Conservation (phyloP, 345 rosid genomes). For the Salix exigua region DNA sequence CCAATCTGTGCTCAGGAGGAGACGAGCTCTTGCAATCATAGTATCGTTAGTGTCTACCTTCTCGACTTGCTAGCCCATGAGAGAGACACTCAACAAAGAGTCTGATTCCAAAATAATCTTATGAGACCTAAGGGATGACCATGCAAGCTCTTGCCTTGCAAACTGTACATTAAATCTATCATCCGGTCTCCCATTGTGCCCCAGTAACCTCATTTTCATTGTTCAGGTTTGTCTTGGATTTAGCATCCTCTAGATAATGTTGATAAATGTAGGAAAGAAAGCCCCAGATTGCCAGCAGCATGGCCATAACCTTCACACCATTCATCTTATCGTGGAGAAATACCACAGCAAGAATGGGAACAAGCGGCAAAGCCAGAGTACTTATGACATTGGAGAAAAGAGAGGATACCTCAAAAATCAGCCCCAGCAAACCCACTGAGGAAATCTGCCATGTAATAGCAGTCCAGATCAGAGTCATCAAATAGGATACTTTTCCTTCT, state of each 20-base stretch:
- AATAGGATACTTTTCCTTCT: conserved; percentile 35
- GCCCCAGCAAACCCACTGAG: conserved; percentile 41
- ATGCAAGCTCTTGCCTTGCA: too few relatives aligned
- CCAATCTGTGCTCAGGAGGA: too few relatives aligned
- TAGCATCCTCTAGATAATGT: conserved; percentile 36
- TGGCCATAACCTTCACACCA: conserved; percentile 48
- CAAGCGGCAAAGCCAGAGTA: conserved; percentile 40
- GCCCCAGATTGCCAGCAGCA: conserved; percentile 54
- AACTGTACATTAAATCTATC: not conserved
- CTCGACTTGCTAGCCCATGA: too few relatives aligned
- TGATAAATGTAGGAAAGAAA: conserved; percentile 49
- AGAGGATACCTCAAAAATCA: conserved; percentile 48
- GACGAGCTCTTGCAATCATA: too few relatives aligned
- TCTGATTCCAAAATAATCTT: too few relatives aligned
- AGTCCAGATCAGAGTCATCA: conserved; percentile 48
- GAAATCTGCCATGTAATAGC: conserved; percentile 49
- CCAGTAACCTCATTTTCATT: not conserved
- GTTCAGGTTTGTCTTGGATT: conserved; percentile 2
- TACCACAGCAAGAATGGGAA: conserved; percentile 49
- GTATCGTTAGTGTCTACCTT: too few relatives aligned
- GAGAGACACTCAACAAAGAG: too few relatives aligned
- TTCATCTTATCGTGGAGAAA: conserved; percentile 54
- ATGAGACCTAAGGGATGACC: too few relatives aligned
- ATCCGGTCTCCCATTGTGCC: conserved; percentile 20
- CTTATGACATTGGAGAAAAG: conserved; percentile 54